These are phyloP conservation scores for Haberlea rhodopensis DNA, from an alignment of 257 asterid genomes.

Conservation along the genomic window DNA sequence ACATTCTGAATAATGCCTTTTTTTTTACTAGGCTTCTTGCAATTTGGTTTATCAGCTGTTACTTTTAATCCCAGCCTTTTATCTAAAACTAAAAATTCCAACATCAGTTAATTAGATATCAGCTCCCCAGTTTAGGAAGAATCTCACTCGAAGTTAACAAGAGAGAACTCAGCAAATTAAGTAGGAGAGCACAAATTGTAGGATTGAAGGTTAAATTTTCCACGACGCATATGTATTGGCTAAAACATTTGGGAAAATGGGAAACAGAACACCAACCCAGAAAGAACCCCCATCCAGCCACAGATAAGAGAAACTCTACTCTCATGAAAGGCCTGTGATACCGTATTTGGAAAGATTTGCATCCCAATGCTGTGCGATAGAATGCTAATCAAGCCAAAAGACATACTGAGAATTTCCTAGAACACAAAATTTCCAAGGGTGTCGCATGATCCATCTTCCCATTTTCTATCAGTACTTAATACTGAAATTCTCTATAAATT, in stretches of 20 bases:
- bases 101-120: neutral
- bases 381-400: neutral
- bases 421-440: conserved; percentile 12
- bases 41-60: neutral
- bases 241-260: neutral
- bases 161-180: no score
- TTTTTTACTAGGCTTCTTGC: neutral
- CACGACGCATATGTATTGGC: neutral
- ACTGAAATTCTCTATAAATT: conserved; percentile 7
- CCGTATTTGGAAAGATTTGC: no score
- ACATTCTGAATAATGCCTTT: no score
- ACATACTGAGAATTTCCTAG: neutral
- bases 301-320: neutral
- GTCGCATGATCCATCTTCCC: neutral
- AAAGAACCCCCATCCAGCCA: conserved; percentile 7
- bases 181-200: neutral
- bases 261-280: neutral
- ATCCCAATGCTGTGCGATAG: neutral
- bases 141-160: neutral
- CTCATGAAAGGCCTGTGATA: neutral
- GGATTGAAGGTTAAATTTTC: neutral
- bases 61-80: neutral
- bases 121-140: neutral
- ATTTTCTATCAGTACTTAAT: conserved; percentile 2
- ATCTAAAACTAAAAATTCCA: neutral